Evolutionary conservation across 106 monocot genomes (phyloP).

Genomic region (Dactylorhiza incarnata): DNA sequence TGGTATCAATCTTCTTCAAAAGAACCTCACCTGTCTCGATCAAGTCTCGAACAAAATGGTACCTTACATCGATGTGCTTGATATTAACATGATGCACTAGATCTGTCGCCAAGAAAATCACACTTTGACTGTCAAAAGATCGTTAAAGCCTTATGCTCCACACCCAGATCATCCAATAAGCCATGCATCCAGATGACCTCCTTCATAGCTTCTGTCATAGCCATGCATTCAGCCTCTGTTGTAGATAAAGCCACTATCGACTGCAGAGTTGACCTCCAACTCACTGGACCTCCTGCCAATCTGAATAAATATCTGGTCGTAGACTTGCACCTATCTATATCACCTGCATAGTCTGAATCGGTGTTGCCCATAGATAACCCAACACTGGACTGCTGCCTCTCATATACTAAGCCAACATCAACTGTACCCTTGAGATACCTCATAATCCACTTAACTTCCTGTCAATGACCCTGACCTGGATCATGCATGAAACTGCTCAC

Average conservation of each 20-base stretch:
- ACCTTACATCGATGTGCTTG: too few relatives aligned
- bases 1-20: too few relatives aligned
- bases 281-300: not conserved
- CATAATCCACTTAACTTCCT: not conserved
- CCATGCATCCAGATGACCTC: conserved; percentile 12
- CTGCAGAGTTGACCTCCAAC: conserved; percentile 10
- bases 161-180: not conserved
- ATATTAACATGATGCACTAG: conserved; percentile 16
- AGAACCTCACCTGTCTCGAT: too few relatives aligned
- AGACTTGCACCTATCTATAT: conserved; percentile 7
- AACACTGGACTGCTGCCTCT: not conserved
- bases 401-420: not conserved
- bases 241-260: conserved; percentile 1
- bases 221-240: conserved; percentile 8
- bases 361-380: not conserved
- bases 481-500: not conserved
- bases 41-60: too few relatives aligned
- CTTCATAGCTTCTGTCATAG: conserved; percentile 10
- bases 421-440: not conserved
- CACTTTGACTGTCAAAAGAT: conserved; percentile 12
- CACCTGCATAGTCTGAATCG: not conserved
- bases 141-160: too few relatives aligned
- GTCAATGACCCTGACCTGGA: not conserved
- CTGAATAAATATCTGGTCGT: conserved; percentile 12
- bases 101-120: conserved; percentile 6